A percentile compares a stretch with the other conserved stretches of the same genome.
Evolutionary conservation across 2,329 filamentous ascomycete genomes (phyloP).

Genomic region (Cladophialophora chaetospira): DNA sequence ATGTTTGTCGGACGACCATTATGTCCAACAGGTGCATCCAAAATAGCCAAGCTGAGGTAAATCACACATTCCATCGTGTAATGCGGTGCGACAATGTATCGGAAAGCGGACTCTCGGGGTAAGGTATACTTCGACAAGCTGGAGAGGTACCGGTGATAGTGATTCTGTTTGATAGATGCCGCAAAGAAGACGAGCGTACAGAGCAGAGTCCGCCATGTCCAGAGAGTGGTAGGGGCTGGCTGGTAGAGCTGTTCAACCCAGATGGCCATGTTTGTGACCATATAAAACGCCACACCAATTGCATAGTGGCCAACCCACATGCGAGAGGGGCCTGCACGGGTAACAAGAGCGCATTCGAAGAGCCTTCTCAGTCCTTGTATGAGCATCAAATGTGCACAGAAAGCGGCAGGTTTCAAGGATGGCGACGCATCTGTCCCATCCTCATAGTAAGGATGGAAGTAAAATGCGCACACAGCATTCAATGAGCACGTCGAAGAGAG

Average conservation of each 20-base stretch:
- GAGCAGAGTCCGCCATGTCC: slow-evolving; percentile 5
- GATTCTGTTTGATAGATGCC: slow-evolving; percentile 73
- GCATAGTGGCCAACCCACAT: slow-evolving; percentile 89
- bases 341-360: slow-evolving; percentile 66
- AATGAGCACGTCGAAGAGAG: slow-evolving; percentile 68
- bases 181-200: slow-evolving; percentile 60
- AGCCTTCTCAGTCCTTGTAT: slow-evolving; percentile 74
- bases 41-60: slow-evolving; percentile 75
- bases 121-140: slow-evolving; percentile 79
- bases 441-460: slow-evolving; percentile 38
- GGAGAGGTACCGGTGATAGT: slow-evolving; percentile 70
- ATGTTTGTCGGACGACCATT: slow-evolving; percentile 64
- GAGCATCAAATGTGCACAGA: slow-evolving; percentile 72
- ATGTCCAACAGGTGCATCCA: slow-evolving; percentile 77
- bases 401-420: slow-evolving; percentile 46
- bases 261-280: slow-evolving; percentile 69
- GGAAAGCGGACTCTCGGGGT: slow-evolving; percentile 72
- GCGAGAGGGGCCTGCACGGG: slow-evolving; percentile 67
- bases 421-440: slow-evolving; percentile 42
- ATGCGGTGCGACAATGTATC: slow-evolving; percentile 76
- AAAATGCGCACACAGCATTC: slow-evolving; percentile 63
- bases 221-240: not conserved
- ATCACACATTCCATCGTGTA: slow-evolving; percentile 87
- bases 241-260: slow-evolving; percentile 67
- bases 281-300: slow-evolving; percentile 76